Conservation (phyloP, 2,329 filamentous ascomycete genomes). For the Curvularia spicifera region DNA sequence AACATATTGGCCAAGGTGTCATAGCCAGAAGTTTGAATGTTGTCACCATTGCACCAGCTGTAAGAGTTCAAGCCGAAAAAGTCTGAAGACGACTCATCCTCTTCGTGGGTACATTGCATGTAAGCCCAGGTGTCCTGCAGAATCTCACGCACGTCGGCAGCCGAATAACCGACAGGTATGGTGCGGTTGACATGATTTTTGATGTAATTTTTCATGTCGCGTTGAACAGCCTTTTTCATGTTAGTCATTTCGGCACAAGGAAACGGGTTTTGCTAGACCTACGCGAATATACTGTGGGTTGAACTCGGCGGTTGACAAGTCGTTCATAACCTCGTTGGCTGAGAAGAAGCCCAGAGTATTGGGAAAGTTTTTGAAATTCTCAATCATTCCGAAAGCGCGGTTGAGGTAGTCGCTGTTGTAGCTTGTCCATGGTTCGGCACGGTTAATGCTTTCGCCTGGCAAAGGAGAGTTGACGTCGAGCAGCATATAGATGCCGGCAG, state of each 20-base stretch:
- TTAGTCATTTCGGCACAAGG: background rate
- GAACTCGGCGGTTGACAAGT: conserved; percentile 57
- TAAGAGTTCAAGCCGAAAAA: conserved; percentile 80
- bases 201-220: conserved; percentile 73
- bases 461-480: conserved; percentile 70
- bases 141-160: conserved; percentile 75
- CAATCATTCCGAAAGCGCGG: conserved; percentile 67
- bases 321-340: conserved; percentile 73
- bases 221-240: conserved; percentile 60
- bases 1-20: conserved; percentile 70
- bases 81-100: conserved; percentile 70
- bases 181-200: conserved; percentile 61
- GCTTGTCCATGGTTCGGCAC: conserved; percentile 59
- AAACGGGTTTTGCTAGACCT: conserved; percentile 22
- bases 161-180: conserved; percentile 73
- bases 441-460: conserved; percentile 62
- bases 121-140: conserved; percentile 79
- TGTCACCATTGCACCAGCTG: conserved; percentile 74
- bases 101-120: conserved; percentile 67
- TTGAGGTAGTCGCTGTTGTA: conserved; percentile 64
- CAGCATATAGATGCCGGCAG: conserved; percentile 70
- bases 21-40: conserved; percentile 66
- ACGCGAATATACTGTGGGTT: conserved; percentile 66
- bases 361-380: conserved; percentile 70
- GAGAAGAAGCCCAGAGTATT: conserved; percentile 72